Evolutionary conservation across 345 rosid genomes (phyloP), one percentile per base, ranked within the genome.

Genomic region (Luvunga scandens): DNA sequence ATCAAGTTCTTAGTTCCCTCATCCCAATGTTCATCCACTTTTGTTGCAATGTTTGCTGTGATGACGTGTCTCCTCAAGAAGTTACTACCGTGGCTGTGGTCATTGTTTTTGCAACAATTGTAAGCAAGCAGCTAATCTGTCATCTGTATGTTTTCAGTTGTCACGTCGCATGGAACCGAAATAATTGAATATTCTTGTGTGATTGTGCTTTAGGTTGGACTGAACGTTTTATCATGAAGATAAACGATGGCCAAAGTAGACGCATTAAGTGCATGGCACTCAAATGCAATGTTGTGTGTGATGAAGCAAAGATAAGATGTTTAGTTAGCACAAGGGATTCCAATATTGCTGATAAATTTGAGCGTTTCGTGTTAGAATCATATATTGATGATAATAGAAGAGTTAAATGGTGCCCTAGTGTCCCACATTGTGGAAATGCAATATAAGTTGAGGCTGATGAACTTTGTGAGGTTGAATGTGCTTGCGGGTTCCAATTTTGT

Each of bases 371-470:
- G 57, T 69, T 76, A 50, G 87, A 84, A 66, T 86, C 89, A 31
- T 86, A 86, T 75, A 80, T 86, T 34, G 89, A 86, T 73, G 89
- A 86, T 61, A 86, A 86, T 62, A 82, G 39, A 76, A 80, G 77
- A 82, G 89, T 84, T 72, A 86, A 84, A 74, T 86, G 89, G 89
- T 86, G 89, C 69, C 89, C 89, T 31, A 86, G 89, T 55, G 81
- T 80, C 72, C 89, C 89, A 34, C 89, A 86, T 69, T 86, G 89
- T 70, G 89, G 89, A 62, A 82, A 86, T 80, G 89, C 89, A 10
- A 69, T 86, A 25, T 69, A 48, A 61, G 62, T 76, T 61, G 85
- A 84, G 79, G 84, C 75, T 61, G 83, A 83, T 45, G 84, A 73
- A 66, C 79, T 56, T 73, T 82, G 81, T 55, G 87, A 84, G 78